Evolutionary conservation across 495 filamentous ascomycete species (phyloP), one percentile per base, ranked within the genome.

Genomic region (Collariella sp.): DNA sequence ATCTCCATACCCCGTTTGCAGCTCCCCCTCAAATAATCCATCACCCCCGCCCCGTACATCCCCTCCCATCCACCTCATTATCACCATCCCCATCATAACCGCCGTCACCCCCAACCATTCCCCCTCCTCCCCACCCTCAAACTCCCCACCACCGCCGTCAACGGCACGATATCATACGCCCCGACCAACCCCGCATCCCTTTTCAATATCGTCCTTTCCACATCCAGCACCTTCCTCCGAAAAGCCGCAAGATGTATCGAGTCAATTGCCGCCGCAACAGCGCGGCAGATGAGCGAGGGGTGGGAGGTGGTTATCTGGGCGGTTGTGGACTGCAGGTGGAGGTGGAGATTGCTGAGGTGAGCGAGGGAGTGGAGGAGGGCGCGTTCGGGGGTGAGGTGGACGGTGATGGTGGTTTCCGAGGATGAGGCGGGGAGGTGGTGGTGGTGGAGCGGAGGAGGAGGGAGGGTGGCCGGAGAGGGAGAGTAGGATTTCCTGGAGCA

Each of bases 401-500:
- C 56, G 47, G 67, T 59, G 19, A 47, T 58, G 54, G 68, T 61
- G 41, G 72, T 56, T 36, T 57, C 31, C 15, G 71, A 56, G 59
- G 68, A 60, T 39, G 73, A 59, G n/a, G n/a, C 42, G 60, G 39
- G 19, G 71, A 56, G 58, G 62, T 57, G 57, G 74, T 51, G 19
- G 71, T 55, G 58, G 62, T 57, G 57, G 74, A 52, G 55, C 72
- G 72, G 71, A 96, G 85, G 61, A 96, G 81, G 42, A 89, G 83
- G 50, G 91, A 96, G 23, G 84, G 71, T 95, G 88, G 48, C 91
- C 91, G 58, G 89, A 93, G 67, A 98, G 85, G 64, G 88, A 88
- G 66, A 98, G 84, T 61, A 98, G 80, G 70, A 98, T 84, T 73
- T 98, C 93, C 76, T 97, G 91, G 64, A 97, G 85, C 91, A 97